Conservation (phyloP, 2,329 filamentous ascomycete species). For the Aspergillus floridensis region DNA sequence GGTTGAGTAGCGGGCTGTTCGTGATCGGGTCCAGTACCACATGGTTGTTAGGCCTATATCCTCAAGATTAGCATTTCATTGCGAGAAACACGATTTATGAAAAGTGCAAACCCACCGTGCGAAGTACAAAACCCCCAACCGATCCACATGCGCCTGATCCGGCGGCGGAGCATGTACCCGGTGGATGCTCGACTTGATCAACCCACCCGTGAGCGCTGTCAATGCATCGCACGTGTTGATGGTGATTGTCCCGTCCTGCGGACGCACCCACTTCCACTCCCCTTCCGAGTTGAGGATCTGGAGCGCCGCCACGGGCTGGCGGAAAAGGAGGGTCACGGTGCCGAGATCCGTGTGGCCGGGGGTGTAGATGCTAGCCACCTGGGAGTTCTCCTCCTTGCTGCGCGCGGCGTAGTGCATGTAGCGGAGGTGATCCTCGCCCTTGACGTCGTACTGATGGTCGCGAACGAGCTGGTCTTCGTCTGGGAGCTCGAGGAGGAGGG, state of each 20-base stretch:
- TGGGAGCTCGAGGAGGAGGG: slow-evolving; percentile 59
- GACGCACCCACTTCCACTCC: slow-evolving; percentile 52
- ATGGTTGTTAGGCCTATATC: slow-evolving; percentile 41
- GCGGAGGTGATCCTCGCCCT: slow-evolving; percentile 60
- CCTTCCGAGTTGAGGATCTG: slow-evolving; percentile 53
- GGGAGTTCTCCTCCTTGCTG: slow-evolving; percentile 47
- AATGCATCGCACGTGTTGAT: slow-evolving; percentile 53
- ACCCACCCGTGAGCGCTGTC: slow-evolving; percentile 50
- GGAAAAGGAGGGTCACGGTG: slow-evolving; percentile 56
- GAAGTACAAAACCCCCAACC: slow-evolving; percentile 47
- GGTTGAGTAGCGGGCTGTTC: slow-evolving; percentile 38
- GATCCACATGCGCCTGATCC: slow-evolving; percentile 48
- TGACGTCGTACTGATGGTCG: slow-evolving; percentile 58
- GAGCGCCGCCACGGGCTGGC: slow-evolving; percentile 57
- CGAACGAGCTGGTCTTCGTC: slow-evolving; percentile 57
- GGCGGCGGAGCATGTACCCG: slow-evolving; percentile 49
- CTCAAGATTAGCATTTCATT: background rate
- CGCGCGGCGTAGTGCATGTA: slow-evolving; percentile 61
- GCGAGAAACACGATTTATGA: background rate
- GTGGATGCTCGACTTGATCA: slow-evolving; percentile 52
- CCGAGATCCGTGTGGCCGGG: slow-evolving; percentile 58
- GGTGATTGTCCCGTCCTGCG: slow-evolving; percentile 51
- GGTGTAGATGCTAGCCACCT: slow-evolving; percentile 45
- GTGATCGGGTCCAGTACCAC: slow-evolving; percentile 39
- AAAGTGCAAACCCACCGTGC: slow-evolving; percentile 35